phyloP scores from a whole-genome alignment of 345 rosid species.

The Trapa bicornis region DNA sequence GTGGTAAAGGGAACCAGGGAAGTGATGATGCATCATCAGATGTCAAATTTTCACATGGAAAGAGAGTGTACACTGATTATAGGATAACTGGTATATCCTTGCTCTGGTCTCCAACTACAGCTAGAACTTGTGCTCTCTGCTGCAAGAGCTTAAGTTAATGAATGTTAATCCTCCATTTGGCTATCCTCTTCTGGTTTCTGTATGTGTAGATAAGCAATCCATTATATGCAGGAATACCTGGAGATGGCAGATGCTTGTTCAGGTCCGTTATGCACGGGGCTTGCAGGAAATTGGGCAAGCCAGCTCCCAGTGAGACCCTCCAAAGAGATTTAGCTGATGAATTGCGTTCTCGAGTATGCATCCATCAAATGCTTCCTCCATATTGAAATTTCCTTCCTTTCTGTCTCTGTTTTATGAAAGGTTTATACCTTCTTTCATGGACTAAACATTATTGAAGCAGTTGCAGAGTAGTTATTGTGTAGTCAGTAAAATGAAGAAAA shows the following conservation, averaged over 20 bases:
- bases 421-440: background rate
- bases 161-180: background rate
- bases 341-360: constrained; percentile 41
- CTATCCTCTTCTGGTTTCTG: background rate
- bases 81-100: constrained; percentile 56
- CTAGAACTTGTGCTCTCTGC: background rate
- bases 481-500: background rate
- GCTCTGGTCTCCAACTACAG: background rate
- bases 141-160: background rate
- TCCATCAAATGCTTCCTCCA: background rate
- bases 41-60: constrained; percentile 45
- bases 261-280: constrained; percentile 87
- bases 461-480: background rate
- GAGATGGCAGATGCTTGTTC: constrained; percentile 95
- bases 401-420: background rate
- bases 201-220: constrained; percentile 3
- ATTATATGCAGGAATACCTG: constrained; percentile 64
- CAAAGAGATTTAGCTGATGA: constrained; percentile 87
- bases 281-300: constrained; percentile 54
- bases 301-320: constrained; percentile 45
- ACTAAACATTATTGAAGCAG: background rate
- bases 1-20: constrained; percentile 22
- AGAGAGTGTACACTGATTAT: constrained; percentile 68
- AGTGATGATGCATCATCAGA: constrained; percentile 17
- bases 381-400: constrained; percentile 3